These are phyloP conservation scores for Claviceps cyperi DNA, from an alignment of 2,329 filamentous ascomycete species.

Conservation along the genomic window DNA sequence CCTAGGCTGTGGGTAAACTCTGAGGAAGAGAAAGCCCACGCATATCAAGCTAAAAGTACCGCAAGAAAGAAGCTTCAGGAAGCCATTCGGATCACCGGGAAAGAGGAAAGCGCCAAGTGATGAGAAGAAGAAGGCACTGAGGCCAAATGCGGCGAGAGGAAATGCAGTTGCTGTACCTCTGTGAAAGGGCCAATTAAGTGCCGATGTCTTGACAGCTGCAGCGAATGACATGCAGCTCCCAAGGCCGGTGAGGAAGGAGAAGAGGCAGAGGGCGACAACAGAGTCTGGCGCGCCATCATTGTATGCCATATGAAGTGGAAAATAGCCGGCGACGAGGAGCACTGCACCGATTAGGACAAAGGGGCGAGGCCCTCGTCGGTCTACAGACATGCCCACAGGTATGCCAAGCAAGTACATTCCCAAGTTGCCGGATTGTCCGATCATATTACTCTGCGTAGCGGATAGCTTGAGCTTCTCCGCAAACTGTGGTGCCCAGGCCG, in stretches of 20 bases:
- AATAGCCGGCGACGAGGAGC: slow-evolving; percentile 66
- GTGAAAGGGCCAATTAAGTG: slow-evolving; percentile 81
- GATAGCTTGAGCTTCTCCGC: slow-evolving; percentile 74
- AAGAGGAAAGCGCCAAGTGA: slow-evolving; percentile 62
- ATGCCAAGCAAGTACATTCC: slow-evolving; percentile 91
- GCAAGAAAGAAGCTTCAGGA: slow-evolving; percentile 64
- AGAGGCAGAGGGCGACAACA: slow-evolving; percentile 57
- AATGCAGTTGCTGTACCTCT: slow-evolving; percentile 90
- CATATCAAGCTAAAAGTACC: slow-evolving; percentile 68
- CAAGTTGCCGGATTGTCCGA: slow-evolving; percentile 72
- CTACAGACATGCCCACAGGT: slow-evolving; percentile 76
- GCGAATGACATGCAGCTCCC: slow-evolving; percentile 88
- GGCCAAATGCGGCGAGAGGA: slow-evolving; percentile 78
- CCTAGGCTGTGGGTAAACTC: slow-evolving; percentile 43
- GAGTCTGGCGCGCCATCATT: slow-evolving; percentile 44
- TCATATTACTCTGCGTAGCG: slow-evolving; percentile 84
- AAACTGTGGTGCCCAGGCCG: slow-evolving; percentile 93
- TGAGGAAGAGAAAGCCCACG: slow-evolving; percentile 70
- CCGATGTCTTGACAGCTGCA: slow-evolving; percentile 72
- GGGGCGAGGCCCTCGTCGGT: slow-evolving; percentile 64
- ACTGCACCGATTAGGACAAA: slow-evolving; percentile 63
- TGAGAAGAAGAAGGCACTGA: slow-evolving; percentile 96
- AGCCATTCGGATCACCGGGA: slow-evolving; percentile 67
- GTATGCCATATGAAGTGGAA: slow-evolving; percentile 69
- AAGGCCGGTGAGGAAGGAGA: slow-evolving; percentile 71